Evolutionary conservation across 768 basidiomycete species (phyloP).

Genomic region (Atractiella rhizophila): DNA sequence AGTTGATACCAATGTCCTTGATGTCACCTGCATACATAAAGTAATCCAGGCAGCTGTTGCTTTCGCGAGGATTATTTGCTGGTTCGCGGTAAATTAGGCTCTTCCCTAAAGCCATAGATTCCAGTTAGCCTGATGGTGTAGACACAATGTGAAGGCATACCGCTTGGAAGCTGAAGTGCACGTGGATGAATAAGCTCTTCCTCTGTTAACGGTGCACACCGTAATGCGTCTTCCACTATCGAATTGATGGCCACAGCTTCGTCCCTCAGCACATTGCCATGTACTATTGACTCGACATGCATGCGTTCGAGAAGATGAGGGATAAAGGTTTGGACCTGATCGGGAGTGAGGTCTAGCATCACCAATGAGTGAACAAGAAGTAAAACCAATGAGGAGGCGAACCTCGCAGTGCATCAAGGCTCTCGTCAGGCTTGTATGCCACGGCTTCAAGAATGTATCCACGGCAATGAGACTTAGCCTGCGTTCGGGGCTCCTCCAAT

Average conservation of each 20-base stretch:
- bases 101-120: neutral
- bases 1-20: constrained; percentile 37
- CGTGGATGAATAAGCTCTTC: constrained; percentile 30
- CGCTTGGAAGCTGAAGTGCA: constrained; percentile 41
- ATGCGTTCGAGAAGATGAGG: constrained; percentile 35
- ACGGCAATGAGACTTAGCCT: constrained; percentile 52
- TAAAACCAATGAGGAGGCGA: constrained; percentile 19
- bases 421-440: constrained; percentile 54
- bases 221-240: constrained; percentile 41
- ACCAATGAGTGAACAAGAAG: neutral
- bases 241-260: constrained; percentile 51
- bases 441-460: constrained; percentile 43
- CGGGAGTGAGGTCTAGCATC: constrained; percentile 28
- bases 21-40: constrained; percentile 41
- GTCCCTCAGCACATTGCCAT: constrained; percentile 64
- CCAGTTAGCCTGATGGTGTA: too few species aligned
- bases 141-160: constrained; percentile 25
- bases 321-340: constrained; percentile 43
- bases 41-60: too few species aligned
- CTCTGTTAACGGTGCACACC: constrained; percentile 31
- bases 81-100: too few species aligned
- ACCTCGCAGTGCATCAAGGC: constrained; percentile 49
- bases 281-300: constrained; percentile 44
- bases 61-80: too few species aligned
- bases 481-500: constrained; percentile 52